A percentile compares a stretch with the other conserved stretches of the same genome.
Conservation (phyloP, 495 filamentous ascomycete species). For the Acidomyces sp. region DNA sequence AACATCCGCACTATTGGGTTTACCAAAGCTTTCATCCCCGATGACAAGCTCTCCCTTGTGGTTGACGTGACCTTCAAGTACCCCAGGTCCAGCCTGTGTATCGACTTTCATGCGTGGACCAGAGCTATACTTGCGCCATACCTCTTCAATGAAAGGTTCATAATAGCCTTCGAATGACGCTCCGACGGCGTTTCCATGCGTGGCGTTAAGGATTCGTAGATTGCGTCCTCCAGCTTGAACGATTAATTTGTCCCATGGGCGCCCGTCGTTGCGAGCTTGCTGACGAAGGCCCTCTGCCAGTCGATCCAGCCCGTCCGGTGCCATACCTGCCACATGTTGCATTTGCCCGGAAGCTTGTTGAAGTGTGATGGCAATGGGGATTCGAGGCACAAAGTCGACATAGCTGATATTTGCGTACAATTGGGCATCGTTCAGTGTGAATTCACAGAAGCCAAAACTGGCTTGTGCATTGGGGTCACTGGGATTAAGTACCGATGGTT, state of each 20-base stretch:
- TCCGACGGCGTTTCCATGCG: constrained; percentile 45
- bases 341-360: constrained; percentile 37
- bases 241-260: constrained; percentile 53
- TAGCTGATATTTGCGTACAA: constrained; percentile 64
- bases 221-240: constrained; percentile 41
- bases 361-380: constrained; percentile 53
- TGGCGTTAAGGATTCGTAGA: constrained; percentile 54
- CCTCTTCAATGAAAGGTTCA: constrained; percentile 46
- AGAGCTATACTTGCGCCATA: constrained; percentile 47
- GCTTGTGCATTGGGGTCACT: constrained; percentile 52
- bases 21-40: constrained; percentile 37
- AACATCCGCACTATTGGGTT: constrained; percentile 50
- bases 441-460: constrained; percentile 58
- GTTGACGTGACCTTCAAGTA: constrained; percentile 39
- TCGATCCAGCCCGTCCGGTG: constrained; percentile 41
- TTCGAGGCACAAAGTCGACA: constrained; percentile 54
- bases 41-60: constrained; percentile 39
- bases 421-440: constrained; percentile 54
- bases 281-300: constrained; percentile 40
- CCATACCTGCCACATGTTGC: constrained; percentile 47
- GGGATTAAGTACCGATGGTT: constrained; percentile 54
- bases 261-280: constrained; percentile 42
- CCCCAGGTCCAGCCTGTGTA: constrained; percentile 45
- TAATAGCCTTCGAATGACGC: constrained; percentile 49
- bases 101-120: constrained; percentile 39